phyloP scores from a whole-genome alignment of 768 basidiomycete species.

The Gautieria morchelliformis region DNA sequence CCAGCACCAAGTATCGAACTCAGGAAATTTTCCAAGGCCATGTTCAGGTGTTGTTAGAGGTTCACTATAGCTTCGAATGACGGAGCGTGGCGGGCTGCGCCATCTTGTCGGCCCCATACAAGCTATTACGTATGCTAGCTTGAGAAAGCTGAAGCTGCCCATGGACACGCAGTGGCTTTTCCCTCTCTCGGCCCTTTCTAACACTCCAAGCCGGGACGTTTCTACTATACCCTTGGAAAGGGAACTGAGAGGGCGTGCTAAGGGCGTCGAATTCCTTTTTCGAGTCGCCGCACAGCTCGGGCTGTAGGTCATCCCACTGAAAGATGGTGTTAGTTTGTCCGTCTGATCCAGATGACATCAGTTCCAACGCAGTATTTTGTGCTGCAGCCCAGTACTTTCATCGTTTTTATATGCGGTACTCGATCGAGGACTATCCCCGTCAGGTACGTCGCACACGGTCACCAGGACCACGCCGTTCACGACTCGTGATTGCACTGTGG shows the following conservation, averaged over 20 bases:
- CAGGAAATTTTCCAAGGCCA: too few relatives aligned
- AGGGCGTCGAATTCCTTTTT: conserved; percentile 80
- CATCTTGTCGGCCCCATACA: neutral
- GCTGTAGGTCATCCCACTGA: conserved; percentile 44
- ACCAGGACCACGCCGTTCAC: neutral
- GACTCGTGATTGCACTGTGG: neutral
- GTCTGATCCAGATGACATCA: conserved; percentile 23
- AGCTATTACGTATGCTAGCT: too few relatives aligned
- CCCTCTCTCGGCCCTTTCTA: conserved; percentile 43
- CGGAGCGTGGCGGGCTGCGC: neutral
- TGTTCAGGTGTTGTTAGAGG: too few relatives aligned
- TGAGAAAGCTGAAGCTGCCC: neutral
- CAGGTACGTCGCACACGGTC: conserved; percentile 40
- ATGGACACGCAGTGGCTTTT: conserved; percentile 61
- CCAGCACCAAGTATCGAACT: too few relatives aligned
- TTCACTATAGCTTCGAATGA: neutral
- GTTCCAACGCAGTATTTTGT: conserved; percentile 73
- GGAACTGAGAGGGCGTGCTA: conserved; percentile 69
- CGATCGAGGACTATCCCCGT: conserved; percentile 73
- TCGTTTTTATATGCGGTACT: conserved; percentile 81
- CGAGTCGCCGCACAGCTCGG: conserved; percentile 68
- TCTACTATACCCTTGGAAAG: conserved; percentile 42
- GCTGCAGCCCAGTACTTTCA: conserved; percentile 89
- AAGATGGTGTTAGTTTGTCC: conserved; percentile 9
- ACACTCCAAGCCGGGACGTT: conserved; percentile 44